phyloP scores from a whole-genome alignment of 1,284 basidiomycete species.

The Pascua guehoae region DNA sequence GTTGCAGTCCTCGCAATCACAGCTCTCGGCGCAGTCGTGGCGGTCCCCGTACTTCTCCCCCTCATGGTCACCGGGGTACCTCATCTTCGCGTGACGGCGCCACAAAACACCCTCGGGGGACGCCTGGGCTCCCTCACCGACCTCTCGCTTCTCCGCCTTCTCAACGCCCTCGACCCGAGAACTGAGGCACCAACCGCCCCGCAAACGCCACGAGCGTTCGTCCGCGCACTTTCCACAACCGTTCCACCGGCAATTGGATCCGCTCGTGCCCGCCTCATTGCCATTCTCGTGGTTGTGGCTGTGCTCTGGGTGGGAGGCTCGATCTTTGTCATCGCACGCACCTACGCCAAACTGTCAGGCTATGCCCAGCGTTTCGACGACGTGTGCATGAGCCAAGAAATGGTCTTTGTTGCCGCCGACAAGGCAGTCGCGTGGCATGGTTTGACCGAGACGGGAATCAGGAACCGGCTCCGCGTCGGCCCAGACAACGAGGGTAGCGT shows the following conservation, averaged over 20 bases:
- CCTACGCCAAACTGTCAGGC: constrained; percentile 59
- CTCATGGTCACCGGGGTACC: constrained; percentile 65
- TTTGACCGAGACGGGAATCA: constrained; percentile 54
- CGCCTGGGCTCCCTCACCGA: constrained; percentile 66
- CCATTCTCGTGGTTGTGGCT: constrained; percentile 61
- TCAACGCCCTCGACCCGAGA: constrained; percentile 60
- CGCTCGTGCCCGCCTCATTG: constrained; percentile 59
- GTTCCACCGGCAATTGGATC: constrained; percentile 38
- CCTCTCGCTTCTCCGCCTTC: constrained; percentile 65
- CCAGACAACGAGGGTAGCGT: constrained; percentile 58
- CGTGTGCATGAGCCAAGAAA: constrained; percentile 63
- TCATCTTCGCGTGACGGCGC: constrained; percentile 59
- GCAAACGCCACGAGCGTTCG: neutral
- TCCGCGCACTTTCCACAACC: constrained; percentile 1
- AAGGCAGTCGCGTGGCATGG: constrained; percentile 64
- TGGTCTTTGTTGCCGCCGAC: constrained; percentile 61
- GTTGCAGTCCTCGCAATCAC: constrained; percentile 63
- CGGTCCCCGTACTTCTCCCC: constrained; percentile 63
- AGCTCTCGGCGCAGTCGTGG: constrained; percentile 63
- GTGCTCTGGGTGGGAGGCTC: constrained; percentile 62
- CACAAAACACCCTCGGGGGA: constrained; percentile 56
- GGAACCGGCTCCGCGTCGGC: constrained; percentile 2
- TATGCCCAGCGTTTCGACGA: constrained; percentile 62
- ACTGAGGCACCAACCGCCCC: constrained; percentile 44
- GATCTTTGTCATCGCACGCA: constrained; percentile 61